A percentile compares a stretch with the other conserved stretches of the same genome.
phyloP scores from a whole-genome alignment of 306 rosid species.

The Bauhinia variegata region DNA sequence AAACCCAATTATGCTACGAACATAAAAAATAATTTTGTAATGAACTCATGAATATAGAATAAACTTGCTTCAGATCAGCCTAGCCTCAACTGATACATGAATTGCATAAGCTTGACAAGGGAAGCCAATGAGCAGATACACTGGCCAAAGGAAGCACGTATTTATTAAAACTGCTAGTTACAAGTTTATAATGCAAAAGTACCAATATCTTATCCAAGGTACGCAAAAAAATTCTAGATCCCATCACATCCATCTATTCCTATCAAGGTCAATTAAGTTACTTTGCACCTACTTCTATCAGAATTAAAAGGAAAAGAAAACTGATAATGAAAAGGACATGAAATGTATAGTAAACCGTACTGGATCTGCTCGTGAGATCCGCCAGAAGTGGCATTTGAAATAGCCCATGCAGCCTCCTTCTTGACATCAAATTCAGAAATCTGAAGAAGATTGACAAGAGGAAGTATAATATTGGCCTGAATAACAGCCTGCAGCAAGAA shows the following conservation, averaged over 20 bases:
- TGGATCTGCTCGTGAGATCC: constrained; percentile 73
- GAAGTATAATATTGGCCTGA: constrained; percentile 56
- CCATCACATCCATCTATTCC: background rate
- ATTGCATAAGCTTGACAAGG: background rate
- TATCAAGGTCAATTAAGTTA: constrained; percentile 8
- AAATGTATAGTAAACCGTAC: constrained; percentile 42
- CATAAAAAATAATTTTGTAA: too few species aligned
- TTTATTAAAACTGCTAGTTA: background rate
- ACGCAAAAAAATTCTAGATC: background rate
- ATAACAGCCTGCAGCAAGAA: constrained; percentile 61
- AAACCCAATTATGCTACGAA: too few species aligned
- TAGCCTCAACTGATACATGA: background rate
- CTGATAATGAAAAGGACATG: background rate
- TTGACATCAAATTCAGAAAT: constrained; percentile 68
- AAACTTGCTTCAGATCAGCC: background rate
- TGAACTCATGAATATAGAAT: too few species aligned
- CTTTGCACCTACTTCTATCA: background rate
- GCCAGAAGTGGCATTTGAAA: constrained; percentile 73
- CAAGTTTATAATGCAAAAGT: background rate
- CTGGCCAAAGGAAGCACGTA: background rate
- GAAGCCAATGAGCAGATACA: background rate
- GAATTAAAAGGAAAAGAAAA: background rate
- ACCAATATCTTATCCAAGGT: background rate
- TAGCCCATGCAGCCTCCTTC: constrained; percentile 85
- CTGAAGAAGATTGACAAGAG: constrained; percentile 66